Conservation (phyloP, 805 yeast genomes). For the Priceomyces carsonii region DNA sequence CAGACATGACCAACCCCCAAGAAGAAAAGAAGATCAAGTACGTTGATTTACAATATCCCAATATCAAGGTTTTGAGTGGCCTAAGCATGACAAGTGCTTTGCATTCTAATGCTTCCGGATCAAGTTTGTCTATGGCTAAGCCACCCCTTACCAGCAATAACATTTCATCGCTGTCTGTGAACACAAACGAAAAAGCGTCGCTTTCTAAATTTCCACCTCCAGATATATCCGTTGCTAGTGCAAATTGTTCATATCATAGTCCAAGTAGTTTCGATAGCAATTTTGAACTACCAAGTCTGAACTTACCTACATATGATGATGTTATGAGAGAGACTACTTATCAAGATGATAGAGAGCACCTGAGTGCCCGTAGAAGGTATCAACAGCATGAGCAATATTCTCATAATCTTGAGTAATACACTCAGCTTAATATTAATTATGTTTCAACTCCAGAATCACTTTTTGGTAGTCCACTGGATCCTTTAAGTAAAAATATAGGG, state of each 20-base stretch:
- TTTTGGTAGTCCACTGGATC: too few species aligned
- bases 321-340: slow-evolving; percentile 29
- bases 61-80: slow-evolving; percentile 37
- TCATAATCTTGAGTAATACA: slow-evolving; percentile 17
- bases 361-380: slow-evolving; percentile 33
- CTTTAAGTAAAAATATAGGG: too few species aligned
- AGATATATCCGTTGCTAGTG: too few species aligned
- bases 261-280: not conserved
- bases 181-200: too few species aligned
- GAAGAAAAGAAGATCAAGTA: slow-evolving; percentile 24
- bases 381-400: slow-evolving; percentile 31
- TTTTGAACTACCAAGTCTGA: not conserved
- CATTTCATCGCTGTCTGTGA: too few species aligned
- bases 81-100: slow-evolving; percentile 24
- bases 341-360: slow-evolving; percentile 34
- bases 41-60: slow-evolving; percentile 31
- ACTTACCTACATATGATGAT: slow-evolving; percentile 40
- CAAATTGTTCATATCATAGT: too few species aligned
- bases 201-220: too few species aligned
- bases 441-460: too few species aligned
- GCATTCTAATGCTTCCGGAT: slow-evolving; percentile 24
- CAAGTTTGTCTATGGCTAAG: slow-evolving; percentile 14
- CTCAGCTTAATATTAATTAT: too few species aligned
- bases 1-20: slow-evolving; percentile 17
- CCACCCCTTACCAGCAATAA: too few species aligned